Percentiles rank a stretch among this genome's conserved stretches.
Conservation (phyloP, 1,284 basidiomycete species). For the Fomes fomentarius region DNA sequence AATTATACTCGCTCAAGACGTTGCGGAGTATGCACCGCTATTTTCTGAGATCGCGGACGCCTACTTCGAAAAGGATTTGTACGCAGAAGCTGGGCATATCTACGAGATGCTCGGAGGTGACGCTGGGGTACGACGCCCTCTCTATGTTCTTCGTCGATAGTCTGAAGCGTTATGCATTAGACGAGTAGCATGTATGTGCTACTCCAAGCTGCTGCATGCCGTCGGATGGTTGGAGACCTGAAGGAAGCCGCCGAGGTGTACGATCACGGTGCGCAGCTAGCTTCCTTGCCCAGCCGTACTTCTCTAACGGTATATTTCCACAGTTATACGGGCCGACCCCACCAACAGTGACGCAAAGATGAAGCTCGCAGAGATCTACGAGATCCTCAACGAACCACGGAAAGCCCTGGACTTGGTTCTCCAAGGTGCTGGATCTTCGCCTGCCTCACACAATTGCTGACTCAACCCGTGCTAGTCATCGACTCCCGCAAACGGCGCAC, state of each 20-base stretch:
- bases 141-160: neutral
- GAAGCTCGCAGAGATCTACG: constrained; percentile 89
- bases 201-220: constrained; percentile 73
- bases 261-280: constrained; percentile 81
- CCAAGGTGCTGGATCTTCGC: constrained; percentile 68
- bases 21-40: constrained; percentile 75
- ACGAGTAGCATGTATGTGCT: constrained; percentile 72
- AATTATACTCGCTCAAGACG: constrained; percentile 71
- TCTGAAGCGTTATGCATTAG: constrained; percentile 34
- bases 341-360: constrained; percentile 82
- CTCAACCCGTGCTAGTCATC: no score
- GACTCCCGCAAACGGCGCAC: constrained; percentile 62
- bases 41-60: constrained; percentile 87
- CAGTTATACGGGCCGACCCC: constrained; percentile 77
- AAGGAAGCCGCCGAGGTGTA: constrained; percentile 83
- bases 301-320: no score
- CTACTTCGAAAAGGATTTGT: constrained; percentile 76
- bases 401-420: constrained; percentile 88
- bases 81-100: constrained; percentile 75
- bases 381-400: constrained; percentile 77
- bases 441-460: neutral
- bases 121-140: constrained; percentile 55
- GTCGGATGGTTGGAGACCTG: constrained; percentile 73
- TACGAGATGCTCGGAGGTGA: constrained; percentile 78
- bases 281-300: no score